Evolutionary conservation across 805 yeast species (phyloP).

Genomic region (Ogataea trehaloabstinens): DNA sequence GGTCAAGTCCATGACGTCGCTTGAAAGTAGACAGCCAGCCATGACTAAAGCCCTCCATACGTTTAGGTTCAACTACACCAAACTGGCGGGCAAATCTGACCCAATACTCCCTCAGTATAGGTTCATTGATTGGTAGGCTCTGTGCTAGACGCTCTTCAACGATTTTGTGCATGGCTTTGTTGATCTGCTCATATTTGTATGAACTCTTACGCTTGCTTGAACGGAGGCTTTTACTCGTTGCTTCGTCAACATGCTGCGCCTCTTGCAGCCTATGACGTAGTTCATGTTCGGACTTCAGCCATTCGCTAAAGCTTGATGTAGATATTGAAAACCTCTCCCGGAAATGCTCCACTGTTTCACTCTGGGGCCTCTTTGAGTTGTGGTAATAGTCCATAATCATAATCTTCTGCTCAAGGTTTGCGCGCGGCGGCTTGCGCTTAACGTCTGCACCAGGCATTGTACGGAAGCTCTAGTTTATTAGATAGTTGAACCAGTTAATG

Average conservation of each 20-base stretch:
- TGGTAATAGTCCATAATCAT: slow-evolving; percentile 53
- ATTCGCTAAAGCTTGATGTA: slow-evolving; percentile 59
- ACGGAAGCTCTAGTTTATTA: too few relatives aligned
- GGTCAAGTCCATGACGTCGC: slow-evolving; percentile 45
- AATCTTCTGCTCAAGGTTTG: slow-evolving; percentile 58
- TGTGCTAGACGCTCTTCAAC: slow-evolving; percentile 44
- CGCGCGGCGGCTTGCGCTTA: slow-evolving; percentile 39
- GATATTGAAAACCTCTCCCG: slow-evolving; percentile 50
- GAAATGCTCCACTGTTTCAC: slow-evolving; percentile 54
- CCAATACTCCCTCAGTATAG: slow-evolving; percentile 57
- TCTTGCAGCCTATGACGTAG: slow-evolving; percentile 44
- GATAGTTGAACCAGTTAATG: too few relatives aligned
- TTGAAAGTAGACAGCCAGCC: slow-evolving; percentile 65
- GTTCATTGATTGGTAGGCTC: slow-evolving; percentile 51
- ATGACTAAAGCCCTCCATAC: slow-evolving; percentile 53
- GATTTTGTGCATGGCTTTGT: slow-evolving; percentile 55
- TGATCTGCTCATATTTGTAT: slow-evolving; percentile 57
- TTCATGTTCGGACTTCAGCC: slow-evolving; percentile 55
- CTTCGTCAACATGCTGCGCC: slow-evolving; percentile 24
- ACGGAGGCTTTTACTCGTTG: slow-evolving; percentile 22
- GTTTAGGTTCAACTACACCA: slow-evolving; percentile 61
- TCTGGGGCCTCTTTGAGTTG: slow-evolving; percentile 48
- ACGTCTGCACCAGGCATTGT: slow-evolving; percentile 8
- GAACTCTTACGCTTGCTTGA: slow-evolving; percentile 43
- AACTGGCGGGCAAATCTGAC: slow-evolving; percentile 48